These are phyloP conservation scores for Schizophyllum amplum DNA, from an alignment of 1,284 basidiomycete genomes.

Conservation along the genomic window DNA sequence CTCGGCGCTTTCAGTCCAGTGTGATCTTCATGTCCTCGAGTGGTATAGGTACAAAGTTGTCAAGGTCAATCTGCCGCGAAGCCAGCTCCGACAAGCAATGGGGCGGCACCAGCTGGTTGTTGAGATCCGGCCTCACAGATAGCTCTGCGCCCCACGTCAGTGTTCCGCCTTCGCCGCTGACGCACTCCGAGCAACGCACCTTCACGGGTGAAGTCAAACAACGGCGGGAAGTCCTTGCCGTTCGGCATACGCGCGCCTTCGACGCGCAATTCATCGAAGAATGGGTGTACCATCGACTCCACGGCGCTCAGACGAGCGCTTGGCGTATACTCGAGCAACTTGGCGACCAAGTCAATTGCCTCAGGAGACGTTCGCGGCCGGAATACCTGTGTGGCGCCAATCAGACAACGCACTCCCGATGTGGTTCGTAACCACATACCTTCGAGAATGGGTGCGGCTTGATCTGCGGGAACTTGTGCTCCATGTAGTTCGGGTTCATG, in stretches of 20 bases:
- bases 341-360: constrained; percentile 93
- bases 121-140: constrained; percentile 92
- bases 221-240: constrained; percentile 88
- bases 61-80: constrained; percentile 80
- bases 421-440: constrained; percentile 33
- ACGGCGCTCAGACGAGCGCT: constrained; percentile 86
- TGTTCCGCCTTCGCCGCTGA: not conserved
- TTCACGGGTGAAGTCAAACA: constrained; percentile 97
- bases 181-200: constrained; percentile 41
- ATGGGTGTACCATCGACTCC: constrained; percentile 91
- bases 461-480: constrained; percentile 99
- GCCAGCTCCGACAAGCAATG: constrained; percentile 86
- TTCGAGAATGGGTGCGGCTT: constrained; percentile 95
- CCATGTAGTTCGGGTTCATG: constrained; percentile 99
- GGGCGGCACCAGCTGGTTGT: constrained; percentile 83
- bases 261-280: constrained; percentile 93
- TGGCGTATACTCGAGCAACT: constrained; percentile 96
- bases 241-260: constrained; percentile 94
- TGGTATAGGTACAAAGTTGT: constrained; percentile 92
- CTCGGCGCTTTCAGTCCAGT: constrained; percentile 52
- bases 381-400: constrained; percentile 72
- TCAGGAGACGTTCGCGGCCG: constrained; percentile 93
- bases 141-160: constrained; percentile 56
- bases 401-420: constrained; percentile 3
- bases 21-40: constrained; percentile 86